Base-by-base conservation (phyloP, 192 early-diverging fungal genomes). In the Linnemannia zychae region DNA sequence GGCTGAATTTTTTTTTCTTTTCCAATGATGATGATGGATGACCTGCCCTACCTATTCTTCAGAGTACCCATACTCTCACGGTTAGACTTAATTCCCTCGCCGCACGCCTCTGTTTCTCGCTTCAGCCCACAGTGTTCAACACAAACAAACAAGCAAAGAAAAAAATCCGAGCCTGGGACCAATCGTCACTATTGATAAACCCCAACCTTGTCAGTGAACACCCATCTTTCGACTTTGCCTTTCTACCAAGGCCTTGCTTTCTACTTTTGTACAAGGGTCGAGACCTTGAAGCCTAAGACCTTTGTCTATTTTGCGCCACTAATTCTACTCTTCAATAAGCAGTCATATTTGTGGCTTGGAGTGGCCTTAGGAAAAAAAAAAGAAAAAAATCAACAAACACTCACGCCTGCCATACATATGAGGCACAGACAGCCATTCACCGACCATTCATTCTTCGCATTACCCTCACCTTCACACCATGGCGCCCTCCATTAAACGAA, bases 401-500 rank as follows among this genome's bases (percentile, higher is more conserved):
- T 5, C 50, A 52, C 52, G 13, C 57, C 1, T 7, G 9, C 5
- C 11, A 60, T 28, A 22, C 57, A 63, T 33, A 63, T 63, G 57
- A 1, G 57, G 57, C 57, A 63, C 28, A 31, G 24, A 22, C n/a
- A 57, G 53, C n/a, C 57, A 63, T 63, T 63, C 57, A 63, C 28
- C 20, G 48, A 49, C 48, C 48, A 20, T n/a, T 57, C 13, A 13
- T 31, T 31, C 57, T 31, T 63, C 15, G 57, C 28, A 57, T 22
- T 11, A 7, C 28, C 28, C 31, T 15, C 57, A 63, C 24, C 24
- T 63, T 60, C 28, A 63, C 57, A 63, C 28, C 69, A 76, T 46
- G 69, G 81, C 76, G 68, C 76, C 76, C 47, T 69, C 76, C 65
- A 70, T 77, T 67, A 77, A 77, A 53, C 67, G 76, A 40, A 77